Base-by-base conservation (phyloP, 352 stramenopile genomes). In the Peronosclerospora sorghi region DNA sequence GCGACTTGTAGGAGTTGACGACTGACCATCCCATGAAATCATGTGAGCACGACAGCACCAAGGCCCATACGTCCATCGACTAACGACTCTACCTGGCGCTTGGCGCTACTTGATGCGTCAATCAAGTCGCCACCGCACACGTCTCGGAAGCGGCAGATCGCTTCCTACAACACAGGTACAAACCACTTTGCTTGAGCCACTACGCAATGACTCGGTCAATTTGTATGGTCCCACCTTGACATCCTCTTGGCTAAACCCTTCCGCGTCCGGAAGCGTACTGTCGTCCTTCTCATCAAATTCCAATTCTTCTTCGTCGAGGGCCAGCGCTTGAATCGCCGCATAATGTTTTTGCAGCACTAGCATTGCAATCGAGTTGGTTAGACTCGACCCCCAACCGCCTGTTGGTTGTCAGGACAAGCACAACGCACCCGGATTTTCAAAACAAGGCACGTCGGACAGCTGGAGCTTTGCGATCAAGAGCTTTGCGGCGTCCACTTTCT, bases 311-410 rank as follows among this genome's bases (percentile, higher is more conserved):
- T 91, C 76, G 1, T 67, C 64, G 2, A 91, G 50, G 0, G 79
- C 79, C 28, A 91, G 65, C 18, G 76, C 79, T 52, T 91, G 79
- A 14, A 89, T 68, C 12, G 59, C 80, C 23, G 79, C 65, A 38
- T 89, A 91, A 45, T 91, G 79, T 37, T 91, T 91, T 54, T 91
- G 79, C 19, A 91, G 59, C 41, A 89, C 79, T 90, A 17, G 8
- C 18, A 41, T 26, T 50, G 7, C 6, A 30, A 36, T 4, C 6
- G 1, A 35, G 21, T 41, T 20, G 28, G 9, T n/a, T n/a, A n/a
- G n/a, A n/a, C n/a, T n/a, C n/a, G n/a, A n/a, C 27, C 10, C 13
- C 21, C 27, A 6, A n/a, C 8, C 1, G 12, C n/a, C 3, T 27
- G 5, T 14, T 18, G 10, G 5, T 14, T 18, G 10, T 10, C 5